Conservation (phyloP, 768 basidiomycete genomes). For the Leccinellum albellum region DNA sequence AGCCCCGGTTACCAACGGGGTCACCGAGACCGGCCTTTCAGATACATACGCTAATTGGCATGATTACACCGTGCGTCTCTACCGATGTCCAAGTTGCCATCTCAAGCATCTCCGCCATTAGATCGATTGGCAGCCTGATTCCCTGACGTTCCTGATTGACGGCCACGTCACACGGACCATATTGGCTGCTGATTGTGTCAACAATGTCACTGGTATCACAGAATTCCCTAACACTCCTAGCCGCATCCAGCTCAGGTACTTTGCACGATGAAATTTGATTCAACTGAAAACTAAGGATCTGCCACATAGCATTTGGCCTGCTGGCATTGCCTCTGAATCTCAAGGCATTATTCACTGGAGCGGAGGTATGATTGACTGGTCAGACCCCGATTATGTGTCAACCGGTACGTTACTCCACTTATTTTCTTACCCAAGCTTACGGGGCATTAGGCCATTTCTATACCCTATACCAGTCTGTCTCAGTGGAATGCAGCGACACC, state of each 20-base stretch:
- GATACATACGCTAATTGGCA: conserved; percentile 74
- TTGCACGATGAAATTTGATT: neutral
- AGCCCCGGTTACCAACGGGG: conserved; percentile 50
- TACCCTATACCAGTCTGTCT: conserved; percentile 56
- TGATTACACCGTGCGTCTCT: conserved; percentile 60
- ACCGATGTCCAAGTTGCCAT: neutral
- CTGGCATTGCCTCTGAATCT: conserved; percentile 58
- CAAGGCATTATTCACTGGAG: conserved; percentile 76
- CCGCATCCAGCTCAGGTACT: conserved; percentile 73
- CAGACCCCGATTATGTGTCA: conserved; percentile 68
- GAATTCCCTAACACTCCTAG: conserved; percentile 77
- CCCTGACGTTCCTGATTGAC: conserved; percentile 66
- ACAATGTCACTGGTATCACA: conserved; percentile 47
- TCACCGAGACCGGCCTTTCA: conserved; percentile 41
- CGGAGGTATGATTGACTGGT: conserved; percentile 81
- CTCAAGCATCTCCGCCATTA: conserved; percentile 23
- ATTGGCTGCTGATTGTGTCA: conserved; percentile 53
- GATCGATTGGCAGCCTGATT: conserved; percentile 79
- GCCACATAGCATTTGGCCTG: conserved; percentile 67
- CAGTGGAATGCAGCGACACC: conserved; percentile 60
- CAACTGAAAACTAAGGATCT: conserved; percentile 1
- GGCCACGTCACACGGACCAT: conserved; percentile 68
- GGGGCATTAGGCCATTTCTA: conserved; percentile 59
- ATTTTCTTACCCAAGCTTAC: neutral
- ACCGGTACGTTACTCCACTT: conserved; percentile 41